Conservation (phyloP, 495 filamentous ascomycete genomes). For the Bathelium albidoporum region DNA sequence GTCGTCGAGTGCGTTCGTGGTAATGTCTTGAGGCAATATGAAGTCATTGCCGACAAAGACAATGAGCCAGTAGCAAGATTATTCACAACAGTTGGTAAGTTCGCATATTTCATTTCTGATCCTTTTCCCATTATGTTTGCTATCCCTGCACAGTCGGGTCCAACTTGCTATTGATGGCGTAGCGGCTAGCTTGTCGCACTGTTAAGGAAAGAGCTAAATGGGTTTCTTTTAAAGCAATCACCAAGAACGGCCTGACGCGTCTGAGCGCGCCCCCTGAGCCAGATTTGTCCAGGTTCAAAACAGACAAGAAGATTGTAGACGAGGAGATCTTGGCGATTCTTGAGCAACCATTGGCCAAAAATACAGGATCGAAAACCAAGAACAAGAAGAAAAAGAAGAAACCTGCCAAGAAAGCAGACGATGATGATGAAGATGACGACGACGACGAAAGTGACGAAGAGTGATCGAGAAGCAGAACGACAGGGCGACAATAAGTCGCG, state of each 20-base stretch:
- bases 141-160: not conserved
- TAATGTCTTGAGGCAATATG: conserved; percentile 87
- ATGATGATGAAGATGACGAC: conserved; percentile 42
- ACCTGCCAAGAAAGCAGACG: conserved; percentile 40
- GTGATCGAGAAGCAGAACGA: not conserved
- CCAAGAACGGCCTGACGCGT: conserved; percentile 89
- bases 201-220: not conserved
- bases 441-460: conserved; percentile 34
- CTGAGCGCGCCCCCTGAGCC: conserved; percentile 61
- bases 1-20: conserved; percentile 88
- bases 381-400: conserved; percentile 91
- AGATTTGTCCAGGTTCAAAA: conserved; percentile 71
- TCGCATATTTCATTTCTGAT: conserved; percentile 3
- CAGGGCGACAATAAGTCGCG: not conserved
- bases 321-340: conserved; percentile 90
- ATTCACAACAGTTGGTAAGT: conserved; percentile 82
- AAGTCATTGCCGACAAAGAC: conserved; percentile 89
- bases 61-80: conserved; percentile 69
- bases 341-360: conserved; percentile 68
- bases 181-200: not conserved
- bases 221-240: conserved; percentile 59
- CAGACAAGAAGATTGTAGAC: conserved; percentile 95
- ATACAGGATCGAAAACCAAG: conserved; percentile 61
- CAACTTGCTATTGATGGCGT: not conserved
- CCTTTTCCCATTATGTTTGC: not conserved